Base-by-base conservation (phyloP, 176 grass and related monocot genomes). In the Triticum dicoccoides region DNA sequence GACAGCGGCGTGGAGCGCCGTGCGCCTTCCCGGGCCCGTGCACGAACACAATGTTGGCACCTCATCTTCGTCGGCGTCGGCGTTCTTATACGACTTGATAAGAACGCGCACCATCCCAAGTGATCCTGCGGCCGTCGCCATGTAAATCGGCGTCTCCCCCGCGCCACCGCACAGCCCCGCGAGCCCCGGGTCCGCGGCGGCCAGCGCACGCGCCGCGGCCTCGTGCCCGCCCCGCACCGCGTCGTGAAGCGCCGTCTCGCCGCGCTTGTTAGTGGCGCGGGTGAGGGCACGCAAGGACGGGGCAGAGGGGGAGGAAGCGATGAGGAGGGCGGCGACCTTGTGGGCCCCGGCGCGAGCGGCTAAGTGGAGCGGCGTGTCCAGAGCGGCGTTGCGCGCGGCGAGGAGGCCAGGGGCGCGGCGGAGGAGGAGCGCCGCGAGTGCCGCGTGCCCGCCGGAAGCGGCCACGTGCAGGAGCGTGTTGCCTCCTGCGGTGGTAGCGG, bases 161-260 rank as follows among this genome's bases (percentile, higher is more conserved):
- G 76, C 56, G 23, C 67, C 56, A 54, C 86, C 82, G n/a, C 67
- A 11, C 49, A 81, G 21, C 9, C 34, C 78, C 17, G 86, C 82
- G 18, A 92, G 83, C 29, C 82, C 84, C 15, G 69, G 73, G 54
- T 88, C 90, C 39, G 62, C 77, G 5, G 66, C 18, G 73, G 78
- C 61, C 33, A 95, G 83, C 37, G 76, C 81, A 20, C 69, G 65
- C 34, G 81, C 85, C 24, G 84, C 85, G 32, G 49, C 76, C 63
- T 71, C 82, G 81, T 90, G 77, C 21, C 78, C 87, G 58, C 63
- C 79, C 23, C 88, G 87, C 81, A 89, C 87, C 25, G 90, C 93
- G 45, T 88, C 84, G 78, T 95, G 92, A 11, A 95, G 85, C 27
- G 89, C 87, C 49, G 90, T 95, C 84, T 95, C 84, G 64, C 92